phyloP scores from a whole-genome alignment of 306 rosid species.

The Vigna trinervia region DNA sequence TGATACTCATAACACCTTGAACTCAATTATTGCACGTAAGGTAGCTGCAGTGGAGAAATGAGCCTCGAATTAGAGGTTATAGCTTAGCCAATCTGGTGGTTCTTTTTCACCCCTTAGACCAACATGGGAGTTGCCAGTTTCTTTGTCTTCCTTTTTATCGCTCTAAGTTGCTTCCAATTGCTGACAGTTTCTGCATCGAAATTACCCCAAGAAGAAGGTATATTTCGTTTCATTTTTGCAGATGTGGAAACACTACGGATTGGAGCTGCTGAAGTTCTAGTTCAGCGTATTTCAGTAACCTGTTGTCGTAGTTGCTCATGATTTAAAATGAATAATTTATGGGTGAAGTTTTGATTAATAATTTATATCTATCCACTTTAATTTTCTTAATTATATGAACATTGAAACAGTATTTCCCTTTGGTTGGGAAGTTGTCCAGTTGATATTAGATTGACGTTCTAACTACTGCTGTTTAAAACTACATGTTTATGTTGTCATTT shows the following conservation, averaged over 20 bases:
- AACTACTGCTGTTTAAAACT: not conserved
- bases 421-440: conserved; percentile 14
- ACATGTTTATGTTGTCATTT: conserved; percentile 29
- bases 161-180: conserved; percentile 50
- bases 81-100: not conserved
- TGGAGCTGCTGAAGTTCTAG: conserved; percentile 27
- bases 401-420: not conserved
- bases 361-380: not conserved
- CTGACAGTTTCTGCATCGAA: conserved; percentile 56
- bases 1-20: not conserved
- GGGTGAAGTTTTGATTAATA: not conserved
- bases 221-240: conserved; percentile 5
- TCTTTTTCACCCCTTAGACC: not conserved
- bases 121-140: conserved; percentile 51
- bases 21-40: conserved; percentile 2
- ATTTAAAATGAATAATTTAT: not conserved
- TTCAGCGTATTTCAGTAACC: conserved; percentile 11
- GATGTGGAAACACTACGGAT: not conserved
- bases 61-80: not conserved
- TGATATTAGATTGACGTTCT: conserved; percentile 19
- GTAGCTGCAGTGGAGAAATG: not conserved
- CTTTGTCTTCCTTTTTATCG: conserved; percentile 44
- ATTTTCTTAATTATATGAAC: not conserved
- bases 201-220: conserved; percentile 73
- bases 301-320: not conserved